Evolutionary conservation across 495 filamentous ascomycete species (phyloP).

Genomic region (Cenococcum geophilum): DNA sequence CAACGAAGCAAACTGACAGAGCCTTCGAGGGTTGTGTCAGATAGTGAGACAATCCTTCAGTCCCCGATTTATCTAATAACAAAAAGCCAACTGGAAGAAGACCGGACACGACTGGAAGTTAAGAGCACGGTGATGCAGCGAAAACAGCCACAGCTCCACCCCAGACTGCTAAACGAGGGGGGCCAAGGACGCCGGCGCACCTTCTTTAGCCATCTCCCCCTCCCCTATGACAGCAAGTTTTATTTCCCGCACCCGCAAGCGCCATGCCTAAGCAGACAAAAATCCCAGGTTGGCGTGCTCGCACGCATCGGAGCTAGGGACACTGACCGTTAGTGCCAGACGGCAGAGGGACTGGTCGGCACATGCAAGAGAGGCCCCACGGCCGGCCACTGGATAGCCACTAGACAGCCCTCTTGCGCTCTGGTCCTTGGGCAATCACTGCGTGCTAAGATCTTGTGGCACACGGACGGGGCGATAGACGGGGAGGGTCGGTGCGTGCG

Average conservation of each 20-base stretch:
- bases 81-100: too few relatives aligned
- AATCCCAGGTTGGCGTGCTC: background rate
- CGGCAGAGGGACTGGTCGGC: background rate
- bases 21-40: too few relatives aligned
- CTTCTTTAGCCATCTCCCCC: background rate
- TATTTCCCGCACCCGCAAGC: background rate
- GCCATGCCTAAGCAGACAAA: background rate
- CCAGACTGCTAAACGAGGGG: background rate
- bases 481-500: background rate
- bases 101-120: too few relatives aligned
- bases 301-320: background rate
- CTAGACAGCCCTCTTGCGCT: background rate
- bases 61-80: too few relatives aligned
- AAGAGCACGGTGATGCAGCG: too few relatives aligned
- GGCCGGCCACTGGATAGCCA: background rate
- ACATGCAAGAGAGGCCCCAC: background rate
- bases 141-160: too few relatives aligned
- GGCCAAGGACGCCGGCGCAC: background rate
- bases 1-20: background rate
- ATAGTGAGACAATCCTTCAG: too few relatives aligned
- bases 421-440: background rate
- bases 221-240: background rate
- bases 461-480: background rate
- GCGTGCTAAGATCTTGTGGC: conserved; percentile 4
- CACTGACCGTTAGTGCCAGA: background rate